A percentile compares a stretch with the other conserved stretches of the same genome.
Conservation (phyloP, 2,329 filamentous ascomycete species). For the Ceratocystis cacaofunesta region DNA sequence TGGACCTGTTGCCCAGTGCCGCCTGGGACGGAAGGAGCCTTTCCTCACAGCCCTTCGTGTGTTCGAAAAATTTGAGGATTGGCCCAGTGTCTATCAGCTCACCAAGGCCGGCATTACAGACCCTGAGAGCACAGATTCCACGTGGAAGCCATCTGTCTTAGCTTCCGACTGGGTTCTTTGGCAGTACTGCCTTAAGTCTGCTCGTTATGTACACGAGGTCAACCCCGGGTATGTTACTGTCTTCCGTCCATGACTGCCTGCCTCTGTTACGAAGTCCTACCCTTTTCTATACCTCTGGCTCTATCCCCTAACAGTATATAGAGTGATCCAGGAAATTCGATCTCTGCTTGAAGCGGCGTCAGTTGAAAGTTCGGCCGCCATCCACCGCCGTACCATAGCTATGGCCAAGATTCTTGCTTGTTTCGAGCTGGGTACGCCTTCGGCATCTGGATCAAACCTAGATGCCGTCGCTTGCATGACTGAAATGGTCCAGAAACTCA, state of each 20-base stretch:
- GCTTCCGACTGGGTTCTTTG: slow-evolving; percentile 31
- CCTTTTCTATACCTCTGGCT: too few relatives aligned
- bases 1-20: slow-evolving; percentile 31
- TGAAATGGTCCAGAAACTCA: slow-evolving; percentile 15
- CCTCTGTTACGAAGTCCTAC: too few relatives aligned
- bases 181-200: slow-evolving; percentile 24
- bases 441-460: background rate
- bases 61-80: slow-evolving; percentile 28
- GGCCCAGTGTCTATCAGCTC: slow-evolving; percentile 30
- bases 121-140: slow-evolving; percentile 25
- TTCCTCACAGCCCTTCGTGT: slow-evolving; percentile 29
- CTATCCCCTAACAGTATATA: background rate
- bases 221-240: slow-evolving; percentile 13
- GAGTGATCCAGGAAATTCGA: slow-evolving; percentile 23
- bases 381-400: slow-evolving; percentile 28
- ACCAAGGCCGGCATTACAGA: slow-evolving; percentile 31
- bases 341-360: slow-evolving; percentile 23
- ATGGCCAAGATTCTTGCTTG: slow-evolving; percentile 27
- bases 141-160: slow-evolving; percentile 28
- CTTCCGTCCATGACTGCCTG: too few relatives aligned
- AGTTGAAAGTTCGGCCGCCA: slow-evolving; percentile 24
- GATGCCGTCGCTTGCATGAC: slow-evolving; percentile 9
- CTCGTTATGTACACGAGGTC: slow-evolving; percentile 16
- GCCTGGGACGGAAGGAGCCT: slow-evolving; percentile 33
- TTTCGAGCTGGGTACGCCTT: slow-evolving; percentile 23